phyloP scores from a whole-genome alignment of 164 flowering plant species.

The Tetracentron sinense region DNA sequence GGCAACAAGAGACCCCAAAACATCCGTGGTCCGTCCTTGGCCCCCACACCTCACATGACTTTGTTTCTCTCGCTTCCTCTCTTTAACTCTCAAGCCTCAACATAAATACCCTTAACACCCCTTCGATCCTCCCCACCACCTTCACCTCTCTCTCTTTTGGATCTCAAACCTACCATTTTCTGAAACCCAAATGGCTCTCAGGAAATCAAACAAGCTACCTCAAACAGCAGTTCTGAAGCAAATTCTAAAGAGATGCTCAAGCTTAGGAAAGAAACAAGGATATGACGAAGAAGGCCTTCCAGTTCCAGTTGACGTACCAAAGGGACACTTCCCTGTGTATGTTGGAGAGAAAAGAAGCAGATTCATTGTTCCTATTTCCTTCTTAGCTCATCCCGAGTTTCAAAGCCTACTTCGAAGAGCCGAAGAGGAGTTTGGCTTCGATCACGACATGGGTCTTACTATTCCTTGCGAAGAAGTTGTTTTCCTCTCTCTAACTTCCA shows the following conservation, averaged over 20 bases:
- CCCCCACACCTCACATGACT: slow-evolving; percentile 36
- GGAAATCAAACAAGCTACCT: slow-evolving; percentile 23
- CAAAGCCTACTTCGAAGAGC: slow-evolving; percentile 42
- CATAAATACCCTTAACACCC: slow-evolving; percentile 20
- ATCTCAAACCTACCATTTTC: too few species aligned
- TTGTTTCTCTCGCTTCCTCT: slow-evolving; percentile 25
- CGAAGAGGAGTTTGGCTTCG: slow-evolving; percentile 58
- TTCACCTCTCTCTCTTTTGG: slow-evolving; percentile 1
- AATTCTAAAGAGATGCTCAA: slow-evolving; percentile 43
- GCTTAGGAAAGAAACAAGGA: slow-evolving; percentile 33
- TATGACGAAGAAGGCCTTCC: slow-evolving; percentile 18
- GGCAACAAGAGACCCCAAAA: slow-evolving; percentile 11
- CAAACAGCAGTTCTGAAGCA: slow-evolving; percentile 31
- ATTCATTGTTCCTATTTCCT: slow-evolving; percentile 43
- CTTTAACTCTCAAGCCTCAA: not conserved
- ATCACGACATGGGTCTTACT: slow-evolving; percentile 51
- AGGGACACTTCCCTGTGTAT: slow-evolving; percentile 59
- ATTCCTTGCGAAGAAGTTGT: slow-evolving; percentile 53
- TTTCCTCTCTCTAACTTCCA: slow-evolving; percentile 38
- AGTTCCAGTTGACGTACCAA: slow-evolving; percentile 49
- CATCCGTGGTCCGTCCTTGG: slow-evolving; percentile 17
- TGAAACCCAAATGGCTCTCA: slow-evolving; percentile 33
- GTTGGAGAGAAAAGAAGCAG: slow-evolving; percentile 52
- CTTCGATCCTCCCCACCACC: slow-evolving; percentile 14
- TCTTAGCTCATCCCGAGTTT: slow-evolving; percentile 34